These are phyloP conservation scores for Dendryphion nanum DNA, from an alignment of 2,329 filamentous ascomycete genomes.

Conservation along the genomic window DNA sequence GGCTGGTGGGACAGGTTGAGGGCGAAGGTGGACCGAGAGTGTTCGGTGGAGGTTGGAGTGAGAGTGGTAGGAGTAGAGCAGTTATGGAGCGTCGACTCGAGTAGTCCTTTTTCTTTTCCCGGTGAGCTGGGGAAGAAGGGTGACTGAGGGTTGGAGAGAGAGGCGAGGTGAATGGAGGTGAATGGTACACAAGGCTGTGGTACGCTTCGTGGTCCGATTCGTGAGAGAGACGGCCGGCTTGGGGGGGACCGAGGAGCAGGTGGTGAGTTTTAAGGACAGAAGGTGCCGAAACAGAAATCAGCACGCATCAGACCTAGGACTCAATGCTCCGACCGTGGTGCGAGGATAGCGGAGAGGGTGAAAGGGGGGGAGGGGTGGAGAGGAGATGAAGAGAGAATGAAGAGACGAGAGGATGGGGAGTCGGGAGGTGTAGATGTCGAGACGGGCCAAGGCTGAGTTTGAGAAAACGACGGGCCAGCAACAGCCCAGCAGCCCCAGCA, in stretches of 20 bases:
- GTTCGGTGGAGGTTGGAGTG: neutral
- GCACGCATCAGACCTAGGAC: constrained; percentile 40
- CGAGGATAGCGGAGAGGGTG: constrained; percentile 24
- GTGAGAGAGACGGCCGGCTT: constrained; percentile 34
- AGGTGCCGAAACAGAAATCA: constrained; percentile 29
- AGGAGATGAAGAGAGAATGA: constrained; percentile 25
- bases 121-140: constrained; percentile 27
- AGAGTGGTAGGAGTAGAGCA: neutral
- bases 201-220: constrained; percentile 33
- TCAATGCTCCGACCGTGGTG: constrained; percentile 39
- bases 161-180: constrained; percentile 17
- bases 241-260: constrained; percentile 36
- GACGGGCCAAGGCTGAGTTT: constrained; percentile 35
- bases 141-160: constrained; percentile 12
- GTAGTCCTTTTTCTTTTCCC: too few species aligned
- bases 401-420: constrained; percentile 22
- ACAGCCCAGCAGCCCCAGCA: too few species aligned
- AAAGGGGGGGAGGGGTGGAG: constrained; percentile 13
- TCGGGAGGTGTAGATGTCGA: constrained; percentile 18
- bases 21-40: too few species aligned
- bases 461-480: constrained; percentile 37
- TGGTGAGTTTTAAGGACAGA: constrained; percentile 37
- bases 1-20: too few species aligned
- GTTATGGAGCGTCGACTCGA: neutral
- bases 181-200: constrained; percentile 28